phyloP scores from a whole-genome alignment of 164 flowering plant genomes.

The Sextonia rubra region DNA sequence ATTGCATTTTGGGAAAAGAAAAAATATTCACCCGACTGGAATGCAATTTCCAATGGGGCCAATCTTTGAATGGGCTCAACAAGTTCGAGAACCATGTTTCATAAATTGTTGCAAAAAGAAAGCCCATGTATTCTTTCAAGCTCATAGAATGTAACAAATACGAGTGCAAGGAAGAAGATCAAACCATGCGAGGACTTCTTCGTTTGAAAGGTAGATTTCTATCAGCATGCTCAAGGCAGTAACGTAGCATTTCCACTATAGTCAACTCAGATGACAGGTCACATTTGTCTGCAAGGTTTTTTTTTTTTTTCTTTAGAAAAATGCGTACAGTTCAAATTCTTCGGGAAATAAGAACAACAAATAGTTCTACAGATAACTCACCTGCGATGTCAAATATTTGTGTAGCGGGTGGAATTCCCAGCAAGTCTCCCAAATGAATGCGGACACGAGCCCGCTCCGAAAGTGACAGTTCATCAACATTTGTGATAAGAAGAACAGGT shows the following conservation, averaged over 20 bases:
- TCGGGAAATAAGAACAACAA: background rate
- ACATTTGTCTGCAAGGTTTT: slow-evolving; percentile 45
- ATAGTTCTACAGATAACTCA: slow-evolving; percentile 16
- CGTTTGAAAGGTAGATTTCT: slow-evolving; percentile 47
- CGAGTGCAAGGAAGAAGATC: background rate
- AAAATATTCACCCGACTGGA: too few species aligned
- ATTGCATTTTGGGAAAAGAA: too few species aligned
- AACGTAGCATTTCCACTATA: slow-evolving; percentile 50
- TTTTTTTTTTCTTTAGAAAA: background rate
- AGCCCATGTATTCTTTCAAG: background rate
- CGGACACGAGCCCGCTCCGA: slow-evolving; percentile 56
- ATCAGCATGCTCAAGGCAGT: slow-evolving; percentile 78
- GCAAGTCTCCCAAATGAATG: slow-evolving; percentile 58
- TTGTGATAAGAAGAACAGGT: slow-evolving; percentile 74
- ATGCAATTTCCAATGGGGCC: too few species aligned
- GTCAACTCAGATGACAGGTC: slow-evolving; percentile 41
- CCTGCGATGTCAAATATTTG: slow-evolving; percentile 94
- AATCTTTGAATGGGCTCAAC: too few species aligned
- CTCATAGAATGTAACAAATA: background rate
- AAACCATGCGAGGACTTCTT: background rate
- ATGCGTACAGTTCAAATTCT: background rate
- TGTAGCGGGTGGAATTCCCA: slow-evolving; percentile 62
- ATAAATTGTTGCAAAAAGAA: background rate
- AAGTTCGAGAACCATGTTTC: background rate
- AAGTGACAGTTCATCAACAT: slow-evolving; percentile 68